A percentile compares a stretch with the other conserved stretches of the same genome.
Conservation (phyloP, 495 filamentous ascomycete species). For the Neurospora sp. region DNA sequence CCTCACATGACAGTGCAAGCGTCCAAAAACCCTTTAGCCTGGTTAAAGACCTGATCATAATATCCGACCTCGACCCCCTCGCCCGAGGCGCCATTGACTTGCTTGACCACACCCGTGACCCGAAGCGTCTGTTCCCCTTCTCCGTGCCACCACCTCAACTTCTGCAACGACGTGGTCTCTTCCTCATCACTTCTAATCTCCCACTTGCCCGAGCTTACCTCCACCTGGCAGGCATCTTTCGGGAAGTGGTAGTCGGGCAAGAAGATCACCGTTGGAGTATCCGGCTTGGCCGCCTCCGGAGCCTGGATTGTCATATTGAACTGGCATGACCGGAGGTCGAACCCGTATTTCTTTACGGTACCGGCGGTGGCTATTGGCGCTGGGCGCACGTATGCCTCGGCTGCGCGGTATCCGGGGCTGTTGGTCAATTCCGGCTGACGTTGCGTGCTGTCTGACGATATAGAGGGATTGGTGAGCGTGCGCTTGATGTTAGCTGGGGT, state of each 20-base stretch:
- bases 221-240: conserved; percentile 52
- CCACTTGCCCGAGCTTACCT: conserved; percentile 83
- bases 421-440: conserved; percentile 42
- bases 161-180: conserved; percentile 56
- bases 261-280: conserved; percentile 71
- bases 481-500: conserved; percentile 63
- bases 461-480: conserved; percentile 60
- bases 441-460: conserved; percentile 48
- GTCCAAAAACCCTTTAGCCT: conserved; percentile 20
- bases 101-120: conserved; percentile 58
- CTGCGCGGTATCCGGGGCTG: conserved; percentile 70
- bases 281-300: conserved; percentile 38
- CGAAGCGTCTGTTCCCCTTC: conserved; percentile 73
- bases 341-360: conserved; percentile 53
- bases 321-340: conserved; percentile 66
- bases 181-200: conserved; percentile 63
- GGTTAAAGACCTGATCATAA: conserved; percentile 34
- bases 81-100: conserved; percentile 25
- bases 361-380: conserved; percentile 70
- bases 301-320: conserved; percentile 60
- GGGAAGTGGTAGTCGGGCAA: conserved; percentile 94
- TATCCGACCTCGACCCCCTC: conserved; percentile 30
- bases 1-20: conserved; percentile 36
- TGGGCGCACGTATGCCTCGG: conserved; percentile 84
- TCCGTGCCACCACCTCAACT: conserved; percentile 82